Evolutionary conservation across 2,329 filamentous ascomycete genomes (phyloP).

Genomic region (Paecilomyces sp.): DNA sequence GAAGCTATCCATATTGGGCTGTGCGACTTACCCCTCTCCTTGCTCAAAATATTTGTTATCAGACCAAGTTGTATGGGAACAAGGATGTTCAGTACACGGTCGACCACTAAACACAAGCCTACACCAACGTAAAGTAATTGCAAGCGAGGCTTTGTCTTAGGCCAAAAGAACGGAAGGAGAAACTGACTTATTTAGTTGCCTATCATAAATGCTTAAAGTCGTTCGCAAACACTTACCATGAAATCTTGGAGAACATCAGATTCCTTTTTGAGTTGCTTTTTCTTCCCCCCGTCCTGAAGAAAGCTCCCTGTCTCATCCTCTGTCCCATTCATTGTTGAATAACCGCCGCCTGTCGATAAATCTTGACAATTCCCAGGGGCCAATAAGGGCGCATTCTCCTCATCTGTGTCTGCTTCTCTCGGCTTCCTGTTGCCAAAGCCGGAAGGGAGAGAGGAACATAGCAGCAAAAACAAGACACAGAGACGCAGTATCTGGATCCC

Average conservation of each 20-base stretch:
- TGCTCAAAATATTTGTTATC: constrained; percentile 62
- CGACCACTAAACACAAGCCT: constrained; percentile 58
- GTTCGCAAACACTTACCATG: background rate
- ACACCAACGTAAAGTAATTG: constrained; percentile 64
- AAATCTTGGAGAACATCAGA: background rate
- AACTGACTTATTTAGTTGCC: constrained; percentile 40
- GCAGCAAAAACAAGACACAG: constrained; percentile 6
- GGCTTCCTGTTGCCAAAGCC: constrained; percentile 2
- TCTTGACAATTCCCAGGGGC: constrained; percentile 7
- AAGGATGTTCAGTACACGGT: constrained; percentile 67
- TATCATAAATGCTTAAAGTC: background rate
- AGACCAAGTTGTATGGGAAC: constrained; percentile 76
- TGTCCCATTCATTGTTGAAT: constrained; percentile 9
- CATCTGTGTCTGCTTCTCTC: constrained; percentile 7
- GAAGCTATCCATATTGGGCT: constrained; percentile 1
- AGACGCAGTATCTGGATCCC: constrained; percentile 10
- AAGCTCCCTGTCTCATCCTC: background rate
- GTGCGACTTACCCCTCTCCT: constrained; percentile 32
- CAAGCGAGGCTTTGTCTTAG: constrained; percentile 56
- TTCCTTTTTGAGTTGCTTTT: background rate
- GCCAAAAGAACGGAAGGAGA: constrained; percentile 74
- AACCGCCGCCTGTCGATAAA: constrained; percentile 30
- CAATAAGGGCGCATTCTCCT: constrained; percentile 15
- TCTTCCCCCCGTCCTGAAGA: background rate
- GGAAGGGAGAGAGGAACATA: constrained; percentile 7